Percentiles rank a stretch among this genome's conserved stretches.
phyloP scores from a whole-genome alignment of 2,329 filamentous ascomycete species.

The Bipolaris oryzae region DNA sequence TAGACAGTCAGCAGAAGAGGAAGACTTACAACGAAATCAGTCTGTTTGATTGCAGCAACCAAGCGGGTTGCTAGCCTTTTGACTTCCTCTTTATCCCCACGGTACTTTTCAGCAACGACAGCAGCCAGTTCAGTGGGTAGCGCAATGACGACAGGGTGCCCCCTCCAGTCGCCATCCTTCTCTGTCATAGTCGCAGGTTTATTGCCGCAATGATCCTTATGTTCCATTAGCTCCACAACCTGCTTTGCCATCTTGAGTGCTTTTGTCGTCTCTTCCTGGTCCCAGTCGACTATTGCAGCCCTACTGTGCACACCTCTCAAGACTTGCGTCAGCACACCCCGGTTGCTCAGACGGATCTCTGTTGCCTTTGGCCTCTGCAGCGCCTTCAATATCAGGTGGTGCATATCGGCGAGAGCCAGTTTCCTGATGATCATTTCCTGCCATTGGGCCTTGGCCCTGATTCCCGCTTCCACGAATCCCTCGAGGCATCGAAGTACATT shows the following conservation, averaged over 20 bases:
- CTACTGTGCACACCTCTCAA: slow-evolving; percentile 45
- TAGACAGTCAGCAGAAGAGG: not conserved
- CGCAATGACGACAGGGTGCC: slow-evolving; percentile 49
- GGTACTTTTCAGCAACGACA: slow-evolving; percentile 46
- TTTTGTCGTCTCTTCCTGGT: slow-evolving; percentile 44
- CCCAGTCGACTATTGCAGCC: slow-evolving; percentile 46
- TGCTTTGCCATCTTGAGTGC: slow-evolving; percentile 49
- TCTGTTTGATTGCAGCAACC: slow-evolving; percentile 42
- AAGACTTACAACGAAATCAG: slow-evolving; percentile 26
- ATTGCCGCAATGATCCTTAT: slow-evolving; percentile 45
- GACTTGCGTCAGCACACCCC: slow-evolving; percentile 39
- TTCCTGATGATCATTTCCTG: slow-evolving; percentile 29
- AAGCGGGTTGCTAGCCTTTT: slow-evolving; percentile 49
- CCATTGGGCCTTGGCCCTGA: slow-evolving; percentile 19
- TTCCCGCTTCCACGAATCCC: slow-evolving; percentile 37
- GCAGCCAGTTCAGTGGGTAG: slow-evolving; percentile 53
- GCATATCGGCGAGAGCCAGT: slow-evolving; percentile 25
- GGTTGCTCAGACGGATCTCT: slow-evolving; percentile 30
- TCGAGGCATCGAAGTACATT: slow-evolving; percentile 43
- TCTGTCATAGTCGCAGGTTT: not conserved
- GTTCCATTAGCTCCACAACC: slow-evolving; percentile 51
- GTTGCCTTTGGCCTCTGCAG: slow-evolving; percentile 35
- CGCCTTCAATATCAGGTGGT: slow-evolving; percentile 39
- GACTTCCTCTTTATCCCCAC: slow-evolving; percentile 49
- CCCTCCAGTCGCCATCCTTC: slow-evolving; percentile 30